Base-by-base conservation (phyloP, 2,329 filamentous ascomycete species). In the Spiromastix sp. region DNA sequence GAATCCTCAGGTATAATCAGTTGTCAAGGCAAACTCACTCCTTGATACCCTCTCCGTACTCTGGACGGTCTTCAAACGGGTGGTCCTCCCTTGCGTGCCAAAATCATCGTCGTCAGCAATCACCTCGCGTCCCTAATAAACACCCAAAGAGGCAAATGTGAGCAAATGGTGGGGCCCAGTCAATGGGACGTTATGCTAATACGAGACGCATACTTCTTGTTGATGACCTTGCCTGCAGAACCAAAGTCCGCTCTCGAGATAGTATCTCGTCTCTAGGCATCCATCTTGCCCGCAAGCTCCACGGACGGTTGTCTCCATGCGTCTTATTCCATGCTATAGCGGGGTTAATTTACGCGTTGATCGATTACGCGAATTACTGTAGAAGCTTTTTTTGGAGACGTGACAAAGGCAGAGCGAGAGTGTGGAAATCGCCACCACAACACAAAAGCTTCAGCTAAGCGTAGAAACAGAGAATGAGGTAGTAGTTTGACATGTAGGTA, bases 201-300 rank as follows among this genome's bases (percentile, higher is more conserved):
- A 16, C 15, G 13, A 2, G 10, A 16, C 11, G 4, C 57, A 42
- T 61, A 84, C 81, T 61, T 85, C 77, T 47, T 87, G 78, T 46
- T 79, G 75, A 63, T 93, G 85, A 20, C 85, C 85, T 46, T 83
- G 79, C 43, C 79, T 70, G 58, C 85, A 93, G 56, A 84, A 93
- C 42, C 79, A 75, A 39, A 79, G 72, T 3, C 85, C 84, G 57
- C 82, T 81, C 45, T 86, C 77, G 20, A 79, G 65, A 51, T 84
- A 82, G 62, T 81, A 85, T 42, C 72, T 72, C 27, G 70, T 71
- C 34, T 81, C 80, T 40, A 81, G 79, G 54, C 85, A 93, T 49
- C 73, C 71, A 42, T 74, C 70, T 42, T 72, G 63, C 32, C 68
- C 70, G 48, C 72, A 77, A 32, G 52, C 52, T 41, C 66, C 65